Evolutionary conservation across 2,329 filamentous ascomycete genomes (phyloP).

Genomic region (Hypoxylon sp.): DNA sequence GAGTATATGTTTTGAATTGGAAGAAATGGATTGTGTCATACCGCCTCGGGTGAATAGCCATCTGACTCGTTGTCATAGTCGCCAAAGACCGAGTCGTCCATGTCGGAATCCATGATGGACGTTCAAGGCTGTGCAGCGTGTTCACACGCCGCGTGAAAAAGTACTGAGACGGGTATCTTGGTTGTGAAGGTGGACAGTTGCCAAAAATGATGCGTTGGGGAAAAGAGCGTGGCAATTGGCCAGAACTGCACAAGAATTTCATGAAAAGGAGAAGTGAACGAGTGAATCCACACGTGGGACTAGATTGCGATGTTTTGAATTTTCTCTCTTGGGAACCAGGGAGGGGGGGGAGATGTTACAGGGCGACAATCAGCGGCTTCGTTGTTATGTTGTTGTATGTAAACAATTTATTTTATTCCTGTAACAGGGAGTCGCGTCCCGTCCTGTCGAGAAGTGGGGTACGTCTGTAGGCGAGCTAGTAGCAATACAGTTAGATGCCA

Average conservation of each 20-base stretch:
- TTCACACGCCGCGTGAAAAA: conserved; percentile 31
- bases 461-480: not conserved
- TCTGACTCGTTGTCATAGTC: conserved; percentile 69
- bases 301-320: conserved; percentile 17
- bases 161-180: conserved; percentile 7
- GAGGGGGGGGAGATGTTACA: conserved; percentile 26
- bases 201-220: conserved; percentile 5
- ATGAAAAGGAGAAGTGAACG: conserved; percentile 33
- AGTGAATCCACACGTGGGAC: conserved; percentile 3
- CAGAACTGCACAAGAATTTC: conserved; percentile 36
- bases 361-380: conserved; percentile 12
- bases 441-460: conserved; percentile 33
- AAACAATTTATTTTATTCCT: conserved; percentile 43
- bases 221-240: conserved; percentile 43
- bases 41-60: conserved; percentile 69
- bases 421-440: conserved; percentile 41
- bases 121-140: conserved; percentile 14
- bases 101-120: conserved; percentile 69
- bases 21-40: conserved; percentile 53
- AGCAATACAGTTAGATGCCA: conserved; percentile 4
- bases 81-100: conserved; percentile 73
- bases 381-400: conserved; percentile 43
- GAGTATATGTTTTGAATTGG: conserved; percentile 21
- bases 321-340: conserved; percentile 18
- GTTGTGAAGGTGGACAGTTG: conserved; percentile 19